Evolutionary conservation across 345 rosid genomes (phyloP).

Genomic region (Cardamine chenopodiifolia): DNA sequence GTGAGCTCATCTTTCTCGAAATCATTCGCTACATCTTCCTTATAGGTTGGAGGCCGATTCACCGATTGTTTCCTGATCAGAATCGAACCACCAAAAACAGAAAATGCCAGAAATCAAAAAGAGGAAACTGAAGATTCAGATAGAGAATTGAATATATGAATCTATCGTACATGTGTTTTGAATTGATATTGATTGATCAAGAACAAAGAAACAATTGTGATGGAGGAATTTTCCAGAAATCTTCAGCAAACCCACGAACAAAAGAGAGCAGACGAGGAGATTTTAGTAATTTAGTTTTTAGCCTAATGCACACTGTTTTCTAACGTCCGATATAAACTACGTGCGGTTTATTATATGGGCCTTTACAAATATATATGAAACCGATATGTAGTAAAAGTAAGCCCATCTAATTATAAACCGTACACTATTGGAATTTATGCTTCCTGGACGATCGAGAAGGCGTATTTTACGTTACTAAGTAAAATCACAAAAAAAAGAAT

Average conservation of each 20-base stretch:
- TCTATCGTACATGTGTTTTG: slow-evolving; percentile 24
- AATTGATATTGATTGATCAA: slow-evolving; percentile 1
- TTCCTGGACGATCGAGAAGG: too few relatives aligned
- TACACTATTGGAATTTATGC: too few relatives aligned
- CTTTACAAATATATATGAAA: too few relatives aligned
- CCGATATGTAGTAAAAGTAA: too few relatives aligned
- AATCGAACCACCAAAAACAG: not conserved
- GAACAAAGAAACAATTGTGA: not conserved
- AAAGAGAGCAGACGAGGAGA: not conserved
- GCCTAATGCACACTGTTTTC: not conserved
- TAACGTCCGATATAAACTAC: not conserved
- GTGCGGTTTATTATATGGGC: not conserved
- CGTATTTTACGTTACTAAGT: too few relatives aligned
- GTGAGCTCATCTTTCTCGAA: slow-evolving; percentile 50
- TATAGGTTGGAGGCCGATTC: slow-evolving; percentile 72
- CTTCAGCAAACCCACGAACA: slow-evolving; percentile 12
- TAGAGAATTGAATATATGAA: not conserved
- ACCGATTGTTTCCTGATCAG: slow-evolving; percentile 59
- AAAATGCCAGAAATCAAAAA: not conserved
- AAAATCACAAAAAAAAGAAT: too few relatives aligned
- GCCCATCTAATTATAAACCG: too few relatives aligned
- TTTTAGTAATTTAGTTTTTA: not conserved
- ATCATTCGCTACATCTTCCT: slow-evolving; percentile 46
- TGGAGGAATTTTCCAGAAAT: slow-evolving; percentile 18
- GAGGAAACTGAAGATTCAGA: not conserved